These are phyloP conservation scores for Pichia sp. DNA, from an alignment of 1,139 yeast genomes.

Conservation along the genomic window DNA sequence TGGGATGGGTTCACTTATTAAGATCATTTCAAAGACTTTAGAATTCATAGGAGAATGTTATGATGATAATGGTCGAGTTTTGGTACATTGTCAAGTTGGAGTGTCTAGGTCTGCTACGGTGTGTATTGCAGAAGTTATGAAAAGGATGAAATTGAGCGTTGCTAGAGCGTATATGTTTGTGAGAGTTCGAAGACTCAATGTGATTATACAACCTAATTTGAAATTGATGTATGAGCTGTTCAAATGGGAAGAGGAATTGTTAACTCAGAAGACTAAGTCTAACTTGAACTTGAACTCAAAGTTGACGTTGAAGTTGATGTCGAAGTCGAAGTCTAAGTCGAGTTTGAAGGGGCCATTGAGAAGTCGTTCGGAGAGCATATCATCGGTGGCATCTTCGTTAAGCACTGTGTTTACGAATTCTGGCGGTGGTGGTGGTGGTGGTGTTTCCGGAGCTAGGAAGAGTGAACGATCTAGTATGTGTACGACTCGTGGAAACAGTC, in stretches of 20 bases:
- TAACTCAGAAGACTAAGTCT: too few species aligned
- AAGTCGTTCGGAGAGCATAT: too few species aligned
- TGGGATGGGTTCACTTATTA: slow-evolving; percentile 40
- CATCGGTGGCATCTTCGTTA: slow-evolving; percentile 3
- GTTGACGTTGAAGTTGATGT: too few species aligned
- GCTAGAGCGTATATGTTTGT: slow-evolving; percentile 75
- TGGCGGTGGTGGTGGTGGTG: too few species aligned
- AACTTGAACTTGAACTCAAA: too few species aligned
- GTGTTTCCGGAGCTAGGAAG: neutral
- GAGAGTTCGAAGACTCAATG: slow-evolving; percentile 76
- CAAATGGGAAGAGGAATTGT: slow-evolving; percentile 58
- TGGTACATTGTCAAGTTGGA: slow-evolving; percentile 88
- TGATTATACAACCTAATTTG: slow-evolving; percentile 86
- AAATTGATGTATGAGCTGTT: slow-evolving; percentile 79
- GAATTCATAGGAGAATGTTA: slow-evolving; percentile 36
- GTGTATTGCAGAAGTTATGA: slow-evolving; percentile 88
- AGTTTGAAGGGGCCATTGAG: too few species aligned
- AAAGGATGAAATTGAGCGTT: slow-evolving; percentile 52
- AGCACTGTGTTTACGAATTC: slow-evolving; percentile 11
- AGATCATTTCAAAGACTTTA: slow-evolving; percentile 34
- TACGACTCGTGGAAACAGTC: slow-evolving; percentile 19
- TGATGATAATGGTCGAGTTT: slow-evolving; percentile 38
- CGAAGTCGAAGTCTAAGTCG: too few species aligned
- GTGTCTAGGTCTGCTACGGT: slow-evolving; percentile 88
- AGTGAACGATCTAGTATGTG: slow-evolving; percentile 23